These are phyloP conservation scores for Chimonanthus salicifolius DNA, from an alignment of 164 flowering plant genomes.

Conservation along the genomic window DNA sequence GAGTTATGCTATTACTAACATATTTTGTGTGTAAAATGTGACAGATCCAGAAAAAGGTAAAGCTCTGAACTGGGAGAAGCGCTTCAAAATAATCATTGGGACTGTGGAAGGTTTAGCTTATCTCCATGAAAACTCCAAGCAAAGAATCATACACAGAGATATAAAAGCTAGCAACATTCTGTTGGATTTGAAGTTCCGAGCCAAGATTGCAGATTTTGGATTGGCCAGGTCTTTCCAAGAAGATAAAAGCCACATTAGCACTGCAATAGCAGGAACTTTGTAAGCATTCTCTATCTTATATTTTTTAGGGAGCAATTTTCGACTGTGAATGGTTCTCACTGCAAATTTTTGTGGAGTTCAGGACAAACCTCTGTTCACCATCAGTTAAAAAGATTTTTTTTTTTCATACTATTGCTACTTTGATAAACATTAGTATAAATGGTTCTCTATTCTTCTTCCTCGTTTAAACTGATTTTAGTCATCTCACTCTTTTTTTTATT, in stretches of 20 bases:
- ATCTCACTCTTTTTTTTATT: not conserved
- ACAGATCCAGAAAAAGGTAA: constrained; percentile 60
- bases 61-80: constrained; percentile 52
- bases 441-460: not conserved
- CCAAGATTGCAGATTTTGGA: constrained; percentile 79
- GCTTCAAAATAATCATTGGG: constrained; percentile 48
- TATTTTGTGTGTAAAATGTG: not conserved
- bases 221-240: constrained; percentile 74
- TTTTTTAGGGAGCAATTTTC: not conserved
- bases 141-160: constrained; percentile 52
- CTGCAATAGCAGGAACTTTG: constrained; percentile 94
- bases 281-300: constrained; percentile 25
- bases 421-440: not conserved
- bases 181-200: constrained; percentile 37
- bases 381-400: too few relatives aligned
- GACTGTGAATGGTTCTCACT: not conserved
- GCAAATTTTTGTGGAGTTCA: too few relatives aligned
- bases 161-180: constrained; percentile 64
- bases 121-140: constrained; percentile 45
- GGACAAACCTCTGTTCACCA: too few relatives aligned
- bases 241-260: constrained; percentile 89
- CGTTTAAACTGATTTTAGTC: not conserved
- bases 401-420: too few relatives aligned
- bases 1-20: not conserved
- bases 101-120: constrained; percentile 65